Conservation (phyloP, 768 basidiomycete genomes). For the Candolleomyces aberdarensis region DNA sequence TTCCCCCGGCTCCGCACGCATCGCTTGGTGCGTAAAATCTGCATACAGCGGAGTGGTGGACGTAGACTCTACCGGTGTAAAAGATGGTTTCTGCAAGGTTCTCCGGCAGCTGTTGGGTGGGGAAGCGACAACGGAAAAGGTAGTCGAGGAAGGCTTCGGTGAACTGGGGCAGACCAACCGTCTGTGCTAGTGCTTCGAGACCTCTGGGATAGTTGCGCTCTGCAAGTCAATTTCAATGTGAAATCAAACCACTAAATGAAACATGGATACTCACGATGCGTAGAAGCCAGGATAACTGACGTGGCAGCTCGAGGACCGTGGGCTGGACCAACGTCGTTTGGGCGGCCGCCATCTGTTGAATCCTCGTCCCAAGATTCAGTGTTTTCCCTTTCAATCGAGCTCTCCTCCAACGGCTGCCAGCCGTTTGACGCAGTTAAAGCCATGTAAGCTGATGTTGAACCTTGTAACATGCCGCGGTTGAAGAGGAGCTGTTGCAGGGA, state of each 20-base stretch:
- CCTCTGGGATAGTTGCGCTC: too few species aligned
- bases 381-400: neutral
- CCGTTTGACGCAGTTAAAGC: neutral
- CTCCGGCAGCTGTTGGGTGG: neutral
- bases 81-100: constrained; percentile 10
- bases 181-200: too few species aligned
- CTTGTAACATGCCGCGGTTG: neutral
- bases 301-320: neutral
- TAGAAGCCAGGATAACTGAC: neutral
- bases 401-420: neutral
- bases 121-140: constrained; percentile 11
- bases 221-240: too few species aligned
- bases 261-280: neutral
- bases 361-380: neutral
- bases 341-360: neutral
- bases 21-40: constrained; percentile 28
- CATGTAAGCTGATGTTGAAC: neutral
- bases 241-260: too few species aligned
- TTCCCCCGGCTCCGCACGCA: constrained; percentile 23
- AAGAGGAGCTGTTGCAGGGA: constrained; percentile 5
- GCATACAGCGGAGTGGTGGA: constrained; percentile 24
- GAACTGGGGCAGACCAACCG: too few species aligned
- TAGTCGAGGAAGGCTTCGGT: constrained; percentile 12
- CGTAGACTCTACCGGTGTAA: constrained; percentile 15
- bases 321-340: neutral